phyloP scores from a whole-genome alignment of 2,329 filamentous ascomycete genomes.

The Spiromastix sp. region DNA sequence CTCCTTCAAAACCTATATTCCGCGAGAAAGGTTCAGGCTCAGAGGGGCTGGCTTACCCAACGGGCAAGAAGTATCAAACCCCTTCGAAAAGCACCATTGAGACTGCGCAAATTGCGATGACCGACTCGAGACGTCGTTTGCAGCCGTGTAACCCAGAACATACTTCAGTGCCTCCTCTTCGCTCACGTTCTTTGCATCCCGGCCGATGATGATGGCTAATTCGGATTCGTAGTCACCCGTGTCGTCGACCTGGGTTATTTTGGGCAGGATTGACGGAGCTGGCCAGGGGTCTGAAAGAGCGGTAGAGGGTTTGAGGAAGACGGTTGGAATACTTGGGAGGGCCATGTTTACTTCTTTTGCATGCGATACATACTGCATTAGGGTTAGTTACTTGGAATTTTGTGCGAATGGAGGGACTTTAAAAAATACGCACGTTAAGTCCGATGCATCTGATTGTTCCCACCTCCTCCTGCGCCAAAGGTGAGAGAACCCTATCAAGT shows the following conservation, averaged over 20 bases:
- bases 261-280: slow-evolving; percentile 42
- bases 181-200: slow-evolving; percentile 43
- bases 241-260: slow-evolving; percentile 42
- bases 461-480: slow-evolving; percentile 38
- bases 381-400: neutral
- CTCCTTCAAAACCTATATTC: no score
- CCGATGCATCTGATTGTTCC: slow-evolving; percentile 51
- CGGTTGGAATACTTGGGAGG: slow-evolving; percentile 44
- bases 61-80: slow-evolving; percentile 35
- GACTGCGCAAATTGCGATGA: slow-evolving; percentile 44
- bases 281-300: slow-evolving; percentile 45
- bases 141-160: slow-evolving; percentile 53
- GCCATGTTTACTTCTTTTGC: slow-evolving; percentile 40
- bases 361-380: slow-evolving; percentile 36
- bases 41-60: no score
- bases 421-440: slow-evolving; percentile 36
- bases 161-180: slow-evolving; percentile 49
- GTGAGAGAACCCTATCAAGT: slow-evolving; percentile 39
- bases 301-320: slow-evolving; percentile 50
- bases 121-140: slow-evolving; percentile 54
- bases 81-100: slow-evolving; percentile 51
- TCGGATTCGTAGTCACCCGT: slow-evolving; percentile 52
- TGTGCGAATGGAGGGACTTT: neutral
- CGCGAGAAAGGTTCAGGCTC: no score
- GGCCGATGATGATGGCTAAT: slow-evolving; percentile 47